Evolutionary conservation across 2,329 filamentous ascomycete species (phyloP), one percentile per base, ranked within the genome.

Genomic region (Macroventuria anomochaeta): DNA sequence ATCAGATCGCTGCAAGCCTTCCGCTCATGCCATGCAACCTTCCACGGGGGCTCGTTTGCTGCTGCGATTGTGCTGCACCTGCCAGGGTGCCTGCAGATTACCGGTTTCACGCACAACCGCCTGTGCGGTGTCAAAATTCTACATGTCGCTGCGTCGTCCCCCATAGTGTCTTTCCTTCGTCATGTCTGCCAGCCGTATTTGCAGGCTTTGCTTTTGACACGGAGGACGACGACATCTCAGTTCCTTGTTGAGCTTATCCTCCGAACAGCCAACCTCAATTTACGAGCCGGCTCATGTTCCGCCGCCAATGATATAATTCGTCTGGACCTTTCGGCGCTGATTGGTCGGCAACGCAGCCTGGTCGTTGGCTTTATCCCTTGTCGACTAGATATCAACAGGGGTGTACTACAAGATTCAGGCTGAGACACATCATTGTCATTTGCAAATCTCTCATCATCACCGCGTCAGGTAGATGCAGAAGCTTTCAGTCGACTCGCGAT

Each of bases 281-380:
- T 53, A 39, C 23, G n/a, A 21, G 46, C 51, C 54, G 57, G 55
- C 59, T 52, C 56, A 53, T 42, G 57, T 58, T 53, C 57, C 51
- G 61, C 58, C 58, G 52, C 67, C 69, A 72, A 71, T 70, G 62
- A 64, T 57, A 69, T 65, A 71, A 69, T 67, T 62, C 61, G 40
- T 57, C 57, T 41, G 21, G 20, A 31, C 26, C 13, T 38, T 29
- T 43, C 41, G 21, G 7, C 25, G 37, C 55, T 67, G 58, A 71
- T 73, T 70, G 61, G 63, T 37, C 53, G 50, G 37, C 41, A 17
- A 33, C 33, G 18, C n/a, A 37, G 37, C 40, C 46, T 46, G n/a
- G 53, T 31, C 37, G 20, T 20, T 46, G 29, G 36, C 29, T 41
- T 25, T 37, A 39, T 42, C 56, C 63, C 63, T 63, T 59, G 46